phyloP scores from a whole-genome alignment of 148 eudicot genomes.

The Euryodendron excelsum region DNA sequence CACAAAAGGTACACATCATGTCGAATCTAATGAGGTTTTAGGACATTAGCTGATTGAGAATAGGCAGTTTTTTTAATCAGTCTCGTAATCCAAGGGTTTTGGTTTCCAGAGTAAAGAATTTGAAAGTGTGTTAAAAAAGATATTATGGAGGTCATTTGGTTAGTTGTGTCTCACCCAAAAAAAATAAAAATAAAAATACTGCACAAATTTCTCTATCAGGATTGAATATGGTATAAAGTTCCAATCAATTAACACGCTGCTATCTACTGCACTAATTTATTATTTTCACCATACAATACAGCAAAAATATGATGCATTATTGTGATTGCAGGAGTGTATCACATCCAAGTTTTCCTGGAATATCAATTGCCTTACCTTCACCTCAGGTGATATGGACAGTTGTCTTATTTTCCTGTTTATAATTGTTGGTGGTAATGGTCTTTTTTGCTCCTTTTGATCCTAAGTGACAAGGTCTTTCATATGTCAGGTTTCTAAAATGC shows the following conservation, averaged over 20 bases:
- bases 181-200: too few species aligned
- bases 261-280: background rate
- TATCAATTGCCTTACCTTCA: conserved; percentile 44
- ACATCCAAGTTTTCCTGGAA: conserved; percentile 47
- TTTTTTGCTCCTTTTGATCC: background rate
- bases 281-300: background rate
- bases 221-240: too few species aligned
- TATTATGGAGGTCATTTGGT: too few species aligned
- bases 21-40: background rate
- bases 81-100: too few species aligned
- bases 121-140: too few species aligned
- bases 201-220: too few species aligned
- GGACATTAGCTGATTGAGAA: too few species aligned
- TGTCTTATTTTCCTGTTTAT: background rate
- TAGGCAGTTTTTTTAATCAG: too few species aligned
- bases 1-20: background rate
- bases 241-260: background rate
- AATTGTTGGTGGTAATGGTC: background rate
- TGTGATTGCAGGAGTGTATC: conserved; percentile 46
- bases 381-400: conserved; percentile 50
- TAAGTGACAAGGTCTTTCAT: background rate
- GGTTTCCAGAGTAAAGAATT: too few species aligned
- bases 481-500: conserved; percentile 65
- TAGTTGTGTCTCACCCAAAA: too few species aligned
- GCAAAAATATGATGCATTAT: background rate